Conservation (phyloP, 345 rosid species). For the Raphanus raphanistrum region DNA sequence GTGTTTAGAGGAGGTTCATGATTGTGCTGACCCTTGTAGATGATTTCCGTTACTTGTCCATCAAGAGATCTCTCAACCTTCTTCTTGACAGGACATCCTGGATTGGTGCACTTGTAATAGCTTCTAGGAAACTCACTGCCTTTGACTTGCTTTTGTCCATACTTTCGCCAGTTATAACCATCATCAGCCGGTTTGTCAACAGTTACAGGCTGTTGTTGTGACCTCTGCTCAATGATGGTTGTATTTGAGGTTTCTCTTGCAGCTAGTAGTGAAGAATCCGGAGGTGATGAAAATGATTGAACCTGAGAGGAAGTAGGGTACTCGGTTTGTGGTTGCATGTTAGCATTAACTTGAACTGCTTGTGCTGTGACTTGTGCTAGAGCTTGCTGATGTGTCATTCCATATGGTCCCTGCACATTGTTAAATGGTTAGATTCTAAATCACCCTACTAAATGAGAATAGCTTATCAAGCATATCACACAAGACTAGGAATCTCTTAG, state of each 20-base stretch:
- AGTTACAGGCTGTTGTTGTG: conserved; percentile 44
- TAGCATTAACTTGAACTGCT: conserved; percentile 55
- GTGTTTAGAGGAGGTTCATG: conserved; percentile 64
- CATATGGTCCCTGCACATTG: conserved; percentile 58
- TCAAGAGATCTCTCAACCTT: conserved; percentile 79
- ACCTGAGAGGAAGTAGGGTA: conserved; percentile 41
- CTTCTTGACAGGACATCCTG: conserved; percentile 82
- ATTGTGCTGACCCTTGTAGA: conserved; percentile 86
- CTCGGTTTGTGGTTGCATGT: conserved; percentile 41
- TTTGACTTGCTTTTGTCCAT: conserved; percentile 91
- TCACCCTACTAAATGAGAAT: background rate
- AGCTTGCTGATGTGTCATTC: conserved; percentile 88
- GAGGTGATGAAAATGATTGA: conserved; percentile 27
- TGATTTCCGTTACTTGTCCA: conserved; percentile 82
- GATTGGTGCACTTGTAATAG: conserved; percentile 81
- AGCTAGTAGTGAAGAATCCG: conserved; percentile 33
- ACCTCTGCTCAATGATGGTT: conserved; percentile 48
- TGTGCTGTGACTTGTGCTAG: conserved; percentile 84
- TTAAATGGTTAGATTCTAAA: conserved; percentile 15
- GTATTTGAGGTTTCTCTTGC: conserved; percentile 39
- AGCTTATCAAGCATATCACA: background rate
- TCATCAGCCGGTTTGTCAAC: conserved; percentile 75
- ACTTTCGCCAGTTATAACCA: conserved; percentile 87
- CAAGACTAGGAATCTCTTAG: background rate
- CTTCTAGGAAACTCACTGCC: conserved; percentile 88